phyloP scores from a whole-genome alignment of 2,329 filamentous ascomycete species.

The Dothiorella sarmentorum region DNA sequence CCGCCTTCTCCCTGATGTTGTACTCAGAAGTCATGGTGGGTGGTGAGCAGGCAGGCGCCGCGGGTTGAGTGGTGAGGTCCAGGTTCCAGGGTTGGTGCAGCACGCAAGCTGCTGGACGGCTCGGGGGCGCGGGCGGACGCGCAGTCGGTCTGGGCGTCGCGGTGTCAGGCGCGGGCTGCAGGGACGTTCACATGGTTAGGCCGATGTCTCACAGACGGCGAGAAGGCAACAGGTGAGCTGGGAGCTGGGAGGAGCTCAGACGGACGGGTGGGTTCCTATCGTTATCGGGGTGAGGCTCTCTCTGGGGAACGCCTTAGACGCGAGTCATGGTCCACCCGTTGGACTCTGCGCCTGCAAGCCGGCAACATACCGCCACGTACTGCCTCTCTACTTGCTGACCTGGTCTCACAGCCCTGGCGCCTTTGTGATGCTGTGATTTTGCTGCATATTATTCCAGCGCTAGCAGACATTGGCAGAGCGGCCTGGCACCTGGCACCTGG shows the following conservation, averaged over 20 bases:
- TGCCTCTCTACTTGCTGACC: not conserved
- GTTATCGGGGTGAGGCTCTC: conserved; percentile 15
- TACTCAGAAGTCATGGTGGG: conserved; percentile 13
- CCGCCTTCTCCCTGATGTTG: not conserved
- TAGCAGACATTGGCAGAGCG: not conserved
- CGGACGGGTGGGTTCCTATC: not conserved
- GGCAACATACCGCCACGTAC: conserved; percentile 3
- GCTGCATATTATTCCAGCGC: not conserved
- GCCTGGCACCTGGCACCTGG: no score
- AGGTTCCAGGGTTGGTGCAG: conserved; percentile 7
- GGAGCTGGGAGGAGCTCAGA: no score
- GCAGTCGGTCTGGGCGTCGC: conserved; percentile 1
- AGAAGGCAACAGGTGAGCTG: not conserved
- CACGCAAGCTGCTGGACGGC: not conserved
- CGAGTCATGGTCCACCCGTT: conserved; percentile 1
- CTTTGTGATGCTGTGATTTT: not conserved
- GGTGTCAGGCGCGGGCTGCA: not conserved
- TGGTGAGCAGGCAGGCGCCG: not conserved
- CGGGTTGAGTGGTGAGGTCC: not conserved
- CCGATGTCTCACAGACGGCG: conserved; percentile 2
- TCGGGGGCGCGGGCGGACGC: conserved; percentile 2
- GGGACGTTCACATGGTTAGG: not conserved
- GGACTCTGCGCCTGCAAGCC: not conserved
- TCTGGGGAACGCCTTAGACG: conserved; percentile 5
- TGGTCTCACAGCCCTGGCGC: not conserved